These are phyloP conservation scores for Trapa incisa DNA, from an alignment of 345 rosid species.

Conservation along the genomic window DNA sequence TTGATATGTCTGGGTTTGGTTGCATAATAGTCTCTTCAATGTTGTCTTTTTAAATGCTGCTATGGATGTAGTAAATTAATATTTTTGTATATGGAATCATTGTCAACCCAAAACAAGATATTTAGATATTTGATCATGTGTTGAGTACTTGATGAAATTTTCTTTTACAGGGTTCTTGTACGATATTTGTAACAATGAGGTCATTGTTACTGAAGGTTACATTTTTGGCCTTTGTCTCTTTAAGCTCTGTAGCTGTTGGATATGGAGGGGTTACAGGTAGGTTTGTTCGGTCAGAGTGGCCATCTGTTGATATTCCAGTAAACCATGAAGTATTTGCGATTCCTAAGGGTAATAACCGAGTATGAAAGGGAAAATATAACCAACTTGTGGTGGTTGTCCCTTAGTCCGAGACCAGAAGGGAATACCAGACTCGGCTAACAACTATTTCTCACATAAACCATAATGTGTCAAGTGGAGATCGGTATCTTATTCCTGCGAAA, in stretches of 20 bases:
- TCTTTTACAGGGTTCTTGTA: neutral
- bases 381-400: too few relatives aligned
- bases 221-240: constrained; percentile 18
- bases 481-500: constrained; percentile 52
- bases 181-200: neutral
- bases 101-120: neutral
- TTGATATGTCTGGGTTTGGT: too few relatives aligned
- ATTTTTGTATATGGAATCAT: neutral
- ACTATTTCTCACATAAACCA: constrained; percentile 55
- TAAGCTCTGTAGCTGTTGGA: constrained; percentile 25
- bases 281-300: constrained; percentile 74
- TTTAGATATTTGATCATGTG: neutral
- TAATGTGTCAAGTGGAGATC: constrained; percentile 54
- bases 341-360: constrained; percentile 52
- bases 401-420: too few relatives aligned
- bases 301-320: constrained; percentile 73
- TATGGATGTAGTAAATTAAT: neutral
- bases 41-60: neutral
- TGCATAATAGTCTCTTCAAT: neutral
- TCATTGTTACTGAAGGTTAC: constrained; percentile 1
- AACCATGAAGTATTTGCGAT: constrained; percentile 52
- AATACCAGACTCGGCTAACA: too few relatives aligned
- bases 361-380: too few relatives aligned
- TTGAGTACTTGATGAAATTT: neutral
- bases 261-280: constrained; percentile 55